phyloP scores from a whole-genome alignment of 2,329 filamentous ascomycete genomes.

The Tolypocladium endophyticum region DNA sequence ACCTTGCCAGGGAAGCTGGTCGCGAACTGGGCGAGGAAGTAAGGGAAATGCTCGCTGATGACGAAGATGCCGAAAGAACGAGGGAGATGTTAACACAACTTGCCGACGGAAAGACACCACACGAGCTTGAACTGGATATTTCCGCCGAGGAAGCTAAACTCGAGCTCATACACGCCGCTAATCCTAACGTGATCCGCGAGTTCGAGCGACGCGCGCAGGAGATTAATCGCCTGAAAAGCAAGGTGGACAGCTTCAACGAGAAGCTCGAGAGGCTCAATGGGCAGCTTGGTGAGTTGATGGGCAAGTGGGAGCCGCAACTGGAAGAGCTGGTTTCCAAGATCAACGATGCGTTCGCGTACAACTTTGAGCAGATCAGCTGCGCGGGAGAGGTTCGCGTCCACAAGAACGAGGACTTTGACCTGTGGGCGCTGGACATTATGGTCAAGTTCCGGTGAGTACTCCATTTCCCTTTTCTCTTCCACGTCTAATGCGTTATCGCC shows the following conservation, averaged over 20 bases:
- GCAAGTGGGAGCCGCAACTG: conserved; percentile 72
- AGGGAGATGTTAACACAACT: conserved; percentile 31
- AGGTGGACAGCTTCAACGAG: conserved; percentile 42
- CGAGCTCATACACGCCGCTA: conserved; percentile 69
- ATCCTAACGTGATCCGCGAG: conserved; percentile 63
- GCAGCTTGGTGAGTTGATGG: conserved; percentile 56
- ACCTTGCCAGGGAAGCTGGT: conserved; percentile 23
- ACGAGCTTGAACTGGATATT: conserved; percentile 64
- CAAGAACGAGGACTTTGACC: conserved; percentile 88
- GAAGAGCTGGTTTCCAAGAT: conserved; percentile 71
- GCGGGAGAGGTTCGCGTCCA: conserved; percentile 81
- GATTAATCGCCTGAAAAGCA: conserved; percentile 53
- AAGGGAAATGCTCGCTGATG: conserved; percentile 25
- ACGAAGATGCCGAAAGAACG: conserved; percentile 27
- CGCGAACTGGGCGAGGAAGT: conserved; percentile 22
- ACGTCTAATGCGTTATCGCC: not conserved
- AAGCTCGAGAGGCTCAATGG: conserved; percentile 44
- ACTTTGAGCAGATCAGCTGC: conserved; percentile 89
- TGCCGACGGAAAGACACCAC: conserved; percentile 38
- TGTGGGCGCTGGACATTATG: conserved; percentile 87
- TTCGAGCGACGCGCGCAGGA: conserved; percentile 63
- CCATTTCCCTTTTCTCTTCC: not conserved
- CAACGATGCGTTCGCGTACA: conserved; percentile 83
- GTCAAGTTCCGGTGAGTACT: conserved; percentile 77
- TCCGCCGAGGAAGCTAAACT: conserved; percentile 64